These are phyloP conservation scores for Capsicum pubescens DNA, from an alignment of 257 asterid species.

Conservation along the genomic window DNA sequence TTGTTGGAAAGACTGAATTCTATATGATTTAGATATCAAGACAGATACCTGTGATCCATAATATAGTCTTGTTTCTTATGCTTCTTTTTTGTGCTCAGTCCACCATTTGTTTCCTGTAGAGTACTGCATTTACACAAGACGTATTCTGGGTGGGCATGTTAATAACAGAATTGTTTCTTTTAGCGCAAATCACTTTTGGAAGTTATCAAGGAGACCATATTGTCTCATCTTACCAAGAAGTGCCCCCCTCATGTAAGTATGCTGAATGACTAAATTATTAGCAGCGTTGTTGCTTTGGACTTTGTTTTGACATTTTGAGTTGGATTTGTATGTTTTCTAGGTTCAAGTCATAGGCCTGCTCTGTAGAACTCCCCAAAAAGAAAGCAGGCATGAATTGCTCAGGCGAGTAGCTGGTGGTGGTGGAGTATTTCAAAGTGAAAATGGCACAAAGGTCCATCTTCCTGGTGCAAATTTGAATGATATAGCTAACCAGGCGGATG, in stretches of 20 bases:
- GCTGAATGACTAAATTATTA: constrained; percentile 30
- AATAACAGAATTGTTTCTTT: constrained; percentile 36
- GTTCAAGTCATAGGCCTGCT: constrained; percentile 97
- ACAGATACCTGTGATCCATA: not conserved
- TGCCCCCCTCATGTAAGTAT: constrained; percentile 91
- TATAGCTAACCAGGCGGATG: constrained; percentile 97
- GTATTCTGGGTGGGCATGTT: constrained; percentile 23
- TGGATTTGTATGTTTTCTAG: constrained; percentile 45
- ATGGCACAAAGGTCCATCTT: constrained; percentile 93
- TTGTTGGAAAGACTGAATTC: not conserved
- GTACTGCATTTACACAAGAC: constrained; percentile 31
- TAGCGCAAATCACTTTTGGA: constrained; percentile 94
- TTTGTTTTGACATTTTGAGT: constrained; percentile 32
- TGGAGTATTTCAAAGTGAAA: constrained; percentile 78
- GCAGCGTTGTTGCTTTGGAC: constrained; percentile 11
- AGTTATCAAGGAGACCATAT: constrained; percentile 93
- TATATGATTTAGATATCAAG: not conserved
- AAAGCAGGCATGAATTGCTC: constrained; percentile 87
- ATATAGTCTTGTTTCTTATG: not conserved
- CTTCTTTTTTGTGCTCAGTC: constrained; percentile 1
- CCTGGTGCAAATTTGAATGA: constrained; percentile 94
- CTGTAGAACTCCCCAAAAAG: constrained; percentile 91
- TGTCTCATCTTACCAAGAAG: constrained; percentile 91
- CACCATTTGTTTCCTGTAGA: constrained; percentile 25
- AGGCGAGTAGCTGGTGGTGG: constrained; percentile 99